Base-by-base conservation (phyloP, 805 yeast genomes). In the Martiniozyma abietophila region DNA sequence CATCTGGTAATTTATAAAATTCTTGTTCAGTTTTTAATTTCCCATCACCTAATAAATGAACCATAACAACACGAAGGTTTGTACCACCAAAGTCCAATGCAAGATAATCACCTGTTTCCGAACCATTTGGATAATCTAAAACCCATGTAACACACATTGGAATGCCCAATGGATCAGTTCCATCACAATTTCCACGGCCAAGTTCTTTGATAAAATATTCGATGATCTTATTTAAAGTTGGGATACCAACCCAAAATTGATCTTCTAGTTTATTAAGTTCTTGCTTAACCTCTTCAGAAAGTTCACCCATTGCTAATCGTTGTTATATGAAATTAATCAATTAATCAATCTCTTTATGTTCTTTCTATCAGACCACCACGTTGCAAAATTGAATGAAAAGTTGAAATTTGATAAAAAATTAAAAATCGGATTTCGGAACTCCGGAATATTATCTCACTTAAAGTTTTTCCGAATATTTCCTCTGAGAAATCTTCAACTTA, bases 21-120 rank as follows among this genome's bases (percentile, higher is more conserved):
- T 83, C 74, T 63, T 92, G 98, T 27, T 80, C 75, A 34, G 94
- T 80, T 56, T 80, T 89, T 52, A 92, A 86, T 56, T 82, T 74
- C 47, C 82, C 71, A 57, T 79, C 69, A 44, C 98, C 98, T 35
- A 77, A 74, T 18, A 59, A 45, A 29, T 52, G 56, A 23, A 59
- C 64, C 54, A 68, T 56, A 30, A 73, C 79, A 27, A 72, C 74
- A 54, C 78, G 61, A 53, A 73, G 61, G 58, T 73, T 72, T 39
- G 79, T 73, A 49, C 79, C 79, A 46, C 79, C 79, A 44, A 73
- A 60, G 56, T 73, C 79, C 41, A 73, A 67, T 25, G 78, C 78
- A 46, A 73, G 53, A 52, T 63, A 72, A 49, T 71, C 74, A 36
- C 79, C 79, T 19, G 65, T 67, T 48, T 73, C 79, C 32, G 64